Evolutionary conservation across 2,329 filamentous ascomycete genomes (phyloP), one percentile per base, ranked within the genome.

Genomic region (Penicillium sp.): DNA sequence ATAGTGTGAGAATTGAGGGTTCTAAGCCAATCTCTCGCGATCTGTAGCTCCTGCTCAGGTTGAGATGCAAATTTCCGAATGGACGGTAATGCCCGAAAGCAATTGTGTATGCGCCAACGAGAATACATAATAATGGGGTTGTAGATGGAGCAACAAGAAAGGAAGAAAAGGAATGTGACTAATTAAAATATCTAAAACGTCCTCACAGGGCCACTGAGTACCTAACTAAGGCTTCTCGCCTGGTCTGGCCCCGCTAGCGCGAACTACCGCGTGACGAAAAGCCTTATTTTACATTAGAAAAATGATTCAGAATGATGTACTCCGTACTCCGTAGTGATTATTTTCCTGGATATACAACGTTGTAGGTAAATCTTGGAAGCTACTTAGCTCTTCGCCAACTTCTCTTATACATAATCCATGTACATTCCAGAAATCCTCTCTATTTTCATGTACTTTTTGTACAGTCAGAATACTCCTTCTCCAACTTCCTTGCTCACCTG

Each of bases 1-100:
- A 86, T 80, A 13, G 80, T 78, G 13, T 80, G 76, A 51, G 78
- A 68, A 67, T 80, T 74, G 59, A 85, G 77, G 41, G 72, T 71
- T 40, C 75, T 72, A 44, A 86, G 78, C 84, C 84, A 87, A 63
- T 75, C 69, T 51, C 84, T 78, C 13, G 83, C 83, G 35, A 74
- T 70, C 42, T 65, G 58, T 39, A 64, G 11, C 18, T 65, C 62
- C 13, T 38, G 54, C 40, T 63, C 60, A 49, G 51, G 55, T 55
- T 60, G 64, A 47, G 63, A 67, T 16, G 67, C 63, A 53, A 70
- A 72, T 8, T 54, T 48, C 63, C 70, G 63, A 34, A 34, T 34
- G 44, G 51, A 50, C 8, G 56, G 27, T 26, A 54, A 23, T 27
- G 19, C 50, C 29, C 29, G 27, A 36, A 53, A 34, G 53, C 47